Evolutionary conservation across 1,284 basidiomycete genomes (phyloP), one percentile per base, ranked within the genome.

Genomic region (Apiotrichum montevideense): DNA sequence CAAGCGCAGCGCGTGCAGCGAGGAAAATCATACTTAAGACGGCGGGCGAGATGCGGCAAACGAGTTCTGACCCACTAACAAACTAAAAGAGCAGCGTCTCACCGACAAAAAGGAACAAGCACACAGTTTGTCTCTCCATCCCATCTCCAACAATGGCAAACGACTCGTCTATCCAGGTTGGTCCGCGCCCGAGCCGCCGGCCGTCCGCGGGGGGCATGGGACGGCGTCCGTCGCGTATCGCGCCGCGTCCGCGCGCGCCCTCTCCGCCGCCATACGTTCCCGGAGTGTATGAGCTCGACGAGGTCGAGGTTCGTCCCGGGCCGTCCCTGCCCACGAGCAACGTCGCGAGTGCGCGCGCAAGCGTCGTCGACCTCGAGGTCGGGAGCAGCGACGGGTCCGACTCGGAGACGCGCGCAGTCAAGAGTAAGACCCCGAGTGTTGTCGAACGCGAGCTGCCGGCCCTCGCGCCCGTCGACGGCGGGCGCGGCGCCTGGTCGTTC

Each of bases 401-500:
- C 4, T 9, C 35, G 3, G 47, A 49, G 35, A 11, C 46, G 46
- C 21, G 21, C 21, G 21, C 21, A 21, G 21, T 21, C 21, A 21
- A 21, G n/a, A n/a, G n/a, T n/a, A n/a, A n/a, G 21, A 21, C 21
- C 21, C 21, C 21, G 21, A 21, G 21, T 21, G 21, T 21, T 21
- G 21, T 21, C 21, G 21, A 21, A 21, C 21, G 21, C 21, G 21
- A 21, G 21, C 21, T 21, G 21, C 21, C 21, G 21, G 57, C 64
- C 14, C 66, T 78, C 1, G 67, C 66, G 0, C 73, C 70, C 0
- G 71, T 73, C 10, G 76, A 78, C 55, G 50, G 62, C 1, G 77
- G 77, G 0, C 37, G 43, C 3, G 58, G 67, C 0, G 76, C 76
- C 4, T 77, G 73, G 73, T 43, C 61, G 0, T 78, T 76, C 62